Conservation (phyloP, 2,329 filamentous ascomycete genomes). For the Calycina herbarum region DNA sequence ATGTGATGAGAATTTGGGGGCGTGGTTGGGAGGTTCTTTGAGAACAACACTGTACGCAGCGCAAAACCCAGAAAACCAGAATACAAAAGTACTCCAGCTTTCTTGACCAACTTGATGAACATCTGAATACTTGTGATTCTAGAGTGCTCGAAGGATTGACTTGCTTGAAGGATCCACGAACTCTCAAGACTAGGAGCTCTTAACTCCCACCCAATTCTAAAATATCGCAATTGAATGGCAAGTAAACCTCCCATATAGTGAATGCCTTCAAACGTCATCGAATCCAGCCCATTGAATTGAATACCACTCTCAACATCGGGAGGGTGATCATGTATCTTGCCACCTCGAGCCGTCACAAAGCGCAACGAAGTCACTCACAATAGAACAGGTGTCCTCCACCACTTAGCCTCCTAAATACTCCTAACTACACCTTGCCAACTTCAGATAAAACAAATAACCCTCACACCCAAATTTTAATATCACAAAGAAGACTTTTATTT, state of each 20-base stretch:
- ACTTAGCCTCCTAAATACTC: background rate
- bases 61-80: background rate
- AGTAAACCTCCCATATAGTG: background rate
- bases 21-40: background rate
- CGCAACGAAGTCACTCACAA: background rate
- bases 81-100: background rate
- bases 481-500: background rate
- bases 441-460: background rate
- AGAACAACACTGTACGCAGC: constrained; percentile 7
- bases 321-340: background rate
- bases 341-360: constrained; percentile 7
- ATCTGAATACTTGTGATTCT: background rate
- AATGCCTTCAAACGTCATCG: background rate
- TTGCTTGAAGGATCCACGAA: no score
- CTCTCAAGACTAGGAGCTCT: background rate
- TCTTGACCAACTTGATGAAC: background rate
- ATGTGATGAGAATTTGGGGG: constrained; percentile 26
- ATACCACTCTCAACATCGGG: background rate
- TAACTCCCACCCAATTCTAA: background rate
- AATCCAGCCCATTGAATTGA: background rate
- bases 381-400: background rate
- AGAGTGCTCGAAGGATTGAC: background rate
- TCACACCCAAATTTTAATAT: background rate
- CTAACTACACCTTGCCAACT: background rate
- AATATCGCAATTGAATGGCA: background rate